These are phyloP conservation scores for Ogataea nonfermentans DNA, from an alignment of 805 yeast genomes.

Conservation along the genomic window DNA sequence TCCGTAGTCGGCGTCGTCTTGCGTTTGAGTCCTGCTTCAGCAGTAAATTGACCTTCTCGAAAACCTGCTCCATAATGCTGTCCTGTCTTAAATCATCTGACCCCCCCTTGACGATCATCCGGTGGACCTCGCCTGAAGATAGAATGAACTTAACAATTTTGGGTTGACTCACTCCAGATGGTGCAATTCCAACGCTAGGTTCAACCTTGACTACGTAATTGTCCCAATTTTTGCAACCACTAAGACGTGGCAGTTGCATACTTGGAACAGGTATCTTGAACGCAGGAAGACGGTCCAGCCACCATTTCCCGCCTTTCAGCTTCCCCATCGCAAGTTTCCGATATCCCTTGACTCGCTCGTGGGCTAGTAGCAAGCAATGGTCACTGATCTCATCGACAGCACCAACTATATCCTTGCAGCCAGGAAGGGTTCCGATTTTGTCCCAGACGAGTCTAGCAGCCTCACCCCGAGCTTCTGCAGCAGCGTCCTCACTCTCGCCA, in stretches of 20 bases:
- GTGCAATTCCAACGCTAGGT: conserved; percentile 54
- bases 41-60: conserved; percentile 75
- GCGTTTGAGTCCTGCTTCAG: conserved; percentile 56
- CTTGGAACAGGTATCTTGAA: conserved; percentile 69
- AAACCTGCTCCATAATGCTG: conserved; percentile 96
- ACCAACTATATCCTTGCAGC: conserved; percentile 25
- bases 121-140: conserved; percentile 57
- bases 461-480: conserved; percentile 43
- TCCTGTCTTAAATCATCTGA: conserved; percentile 94
- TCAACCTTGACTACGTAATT: conserved; percentile 51
- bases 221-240: conserved; percentile 33
- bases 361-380: conserved; percentile 51
- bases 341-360: conserved; percentile 39
- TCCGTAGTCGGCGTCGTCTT: conserved; percentile 51
- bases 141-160: conserved; percentile 61
- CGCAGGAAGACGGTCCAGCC: conserved; percentile 50
- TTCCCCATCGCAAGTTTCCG: conserved; percentile 34
- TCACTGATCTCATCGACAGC: conserved; percentile 53
- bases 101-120: conserved; percentile 75
- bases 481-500: conserved; percentile 35
- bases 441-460: conserved; percentile 53
- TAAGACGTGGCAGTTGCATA: conserved; percentile 31
- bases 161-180: conserved; percentile 85
- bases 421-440: conserved; percentile 27
- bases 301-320: conserved; percentile 49